Evolutionary conservation across 1,284 basidiomycete genomes (phyloP), one percentile per base, ranked within the genome.

Genomic region (Blastosporella zonata): DNA sequence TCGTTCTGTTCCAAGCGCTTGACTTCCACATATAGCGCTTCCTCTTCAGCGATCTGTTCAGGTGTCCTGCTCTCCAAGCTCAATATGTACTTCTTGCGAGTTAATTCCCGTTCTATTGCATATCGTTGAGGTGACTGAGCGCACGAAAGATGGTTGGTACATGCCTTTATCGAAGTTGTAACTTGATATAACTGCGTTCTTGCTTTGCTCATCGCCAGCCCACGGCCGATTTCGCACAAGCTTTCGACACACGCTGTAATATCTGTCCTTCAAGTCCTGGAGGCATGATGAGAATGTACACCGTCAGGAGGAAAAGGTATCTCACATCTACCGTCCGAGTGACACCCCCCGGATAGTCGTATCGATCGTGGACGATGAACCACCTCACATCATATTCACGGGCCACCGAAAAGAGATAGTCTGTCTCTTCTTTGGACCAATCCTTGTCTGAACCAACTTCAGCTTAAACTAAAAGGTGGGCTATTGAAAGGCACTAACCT

Each of bases 371-470:
- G 9, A 96, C 84, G 53, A 99, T 78, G 62, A 93, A 87, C 77
- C 96, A 99, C 41, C 97, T 81, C 15, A 87, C 74, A 66, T 98
- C 96, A 59, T 90, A 99, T 46, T 88, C 81, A 40, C 81, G 75
- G 15, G 90, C 85, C 12, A 97, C 68, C 5, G 75, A 72, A 68
- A 99, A 96, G 0, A 99, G 77, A 62, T 98, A 94, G 62, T 93
- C 89, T 0, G 97, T 98, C 71, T 99, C 95, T 60, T 95, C 92
- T 57, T 88, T 88, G 0, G 91, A 82, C 97, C 97, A 99, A 50
- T 88, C 84, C 13, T 74, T 73, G 64, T 98, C 94, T 84, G 23
- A 7, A 6, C 1, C 13, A 36, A 47, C 18, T 17, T 40, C 17
- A 38, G 28, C 10, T 8, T 4, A 3, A 10, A 27, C 5, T 29